Evolutionary conservation across 2,329 filamentous ascomycete genomes (phyloP), one percentile per base, ranked within the genome.

Genomic region (Nothophoma quercina): DNA sequence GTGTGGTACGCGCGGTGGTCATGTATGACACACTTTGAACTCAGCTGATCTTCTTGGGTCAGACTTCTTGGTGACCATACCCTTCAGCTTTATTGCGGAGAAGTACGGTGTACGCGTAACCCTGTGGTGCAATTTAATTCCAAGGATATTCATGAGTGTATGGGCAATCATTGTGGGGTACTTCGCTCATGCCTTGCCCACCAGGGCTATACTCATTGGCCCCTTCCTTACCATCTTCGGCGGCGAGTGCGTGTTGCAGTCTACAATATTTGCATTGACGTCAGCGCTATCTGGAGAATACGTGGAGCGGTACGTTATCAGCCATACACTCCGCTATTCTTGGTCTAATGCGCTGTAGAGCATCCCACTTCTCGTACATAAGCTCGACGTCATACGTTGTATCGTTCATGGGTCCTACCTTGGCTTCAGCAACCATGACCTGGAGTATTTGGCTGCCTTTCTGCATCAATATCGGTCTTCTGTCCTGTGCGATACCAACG

Each of bases 331-430:
- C 13, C 19, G 18, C 4, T 4, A n/a, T 7, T 15, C 4, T 3
- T 15, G 18, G 2, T 16, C 55, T 65, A 3, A 64, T 4, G 2
- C 12, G 21, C 0, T 3, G 7, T 32, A 73, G 70, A 6, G 69
- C 71, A 29, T 70, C 71, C 1, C 70, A 70, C 55, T 73, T 74
- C 41, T 72, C 70, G 0, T 73, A 73, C 33, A 64, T 74, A 29
- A 69, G 63, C 40, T 72, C 69, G 1, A 69, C 62, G 3, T 60
- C 65, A 13, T 75, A 75, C 30, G 64, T 75, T 1, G 68, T 73
- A 15, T 62, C 63, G 2, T 71, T 75, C 40, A 51, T 71, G 16
- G 70, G 72, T 1, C 73, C 72, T 2, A 69, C 71, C 0, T 44
- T 75, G 21, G 71, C 73, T 1, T 67, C 71, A 0, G 55, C 66